Evolutionary conservation across 164 flowering plant genomes (phyloP), one percentile per base, ranked within the genome.

Genomic region (Kalanchoe fedtschenkoi): DNA sequence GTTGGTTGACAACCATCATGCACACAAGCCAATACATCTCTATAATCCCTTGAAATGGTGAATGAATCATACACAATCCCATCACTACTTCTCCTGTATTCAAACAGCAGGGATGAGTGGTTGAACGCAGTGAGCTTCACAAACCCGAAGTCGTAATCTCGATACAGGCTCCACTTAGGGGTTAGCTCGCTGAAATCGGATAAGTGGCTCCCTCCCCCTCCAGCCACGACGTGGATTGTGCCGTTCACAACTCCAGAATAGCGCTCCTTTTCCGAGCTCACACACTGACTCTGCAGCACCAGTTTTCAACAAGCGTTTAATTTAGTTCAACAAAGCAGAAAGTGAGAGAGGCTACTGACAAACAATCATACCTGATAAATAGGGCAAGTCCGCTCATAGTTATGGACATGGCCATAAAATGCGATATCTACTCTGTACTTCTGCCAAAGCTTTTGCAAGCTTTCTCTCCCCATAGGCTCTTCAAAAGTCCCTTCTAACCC

Each of bases 381-480:
- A 13, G 88, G 92, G 65, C 95, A 90, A 34, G 83, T 71, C 64
- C 97, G 83, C 67, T 90, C 97, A 68, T 90, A 90, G 80, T 85
- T 88, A 67, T 90, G 97, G 58, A 84, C 88, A 72, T 88, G 93
- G 53, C 97, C 97, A 38, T 65, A 90, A 58, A 88, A 83, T 38
- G 95, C 95, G 13, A 90, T 78, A 67, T 90, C 97, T 13, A 90
- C 97, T 65, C 78, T 84, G 68, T 86, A 83, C 69, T 78, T 85
- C 78, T 87, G 95, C 96, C 96, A 89, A 15, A 89, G 93, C 72
- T 41, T 82, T 73, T 84, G 88, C 70, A 90, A 62, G 74, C 79
- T 77, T 67, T 79, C 85, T 69, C 97, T 74, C 34, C 88, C 97
- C 90, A 84, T 84, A 19, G 95, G 95, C 65, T 90, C 97, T 43